Conservation (phyloP, 768 basidiomycete genomes). For the Tricholoma bakamatsutake region DNA sequence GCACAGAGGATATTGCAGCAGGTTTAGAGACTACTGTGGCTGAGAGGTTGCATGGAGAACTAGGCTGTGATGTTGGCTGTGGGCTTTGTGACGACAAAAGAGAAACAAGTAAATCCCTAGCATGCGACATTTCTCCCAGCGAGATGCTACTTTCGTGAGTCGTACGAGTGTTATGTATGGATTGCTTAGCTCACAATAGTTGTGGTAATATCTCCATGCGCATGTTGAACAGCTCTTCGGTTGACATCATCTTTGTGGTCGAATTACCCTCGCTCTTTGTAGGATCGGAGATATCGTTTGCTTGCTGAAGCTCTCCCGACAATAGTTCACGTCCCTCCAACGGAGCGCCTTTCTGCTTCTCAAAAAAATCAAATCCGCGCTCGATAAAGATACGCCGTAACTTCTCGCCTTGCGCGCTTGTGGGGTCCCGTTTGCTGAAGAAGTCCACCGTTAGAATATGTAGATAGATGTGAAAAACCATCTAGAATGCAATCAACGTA, state of each 20-base stretch:
- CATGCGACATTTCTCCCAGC: constrained; percentile 74
- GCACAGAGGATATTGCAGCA: constrained; percentile 56
- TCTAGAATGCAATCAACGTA: constrained; percentile 29
- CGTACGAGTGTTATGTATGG: not conserved
- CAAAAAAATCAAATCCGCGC: constrained; percentile 72
- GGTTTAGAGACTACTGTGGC: constrained; percentile 65
- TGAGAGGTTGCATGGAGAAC: constrained; percentile 33
- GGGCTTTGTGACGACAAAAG: constrained; percentile 34
- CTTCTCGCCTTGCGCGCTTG: constrained; percentile 56
- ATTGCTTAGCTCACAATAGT: constrained; percentile 53
- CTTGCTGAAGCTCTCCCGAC: constrained; percentile 14
- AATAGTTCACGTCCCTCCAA: not conserved
- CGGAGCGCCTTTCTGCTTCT: constrained; percentile 22
- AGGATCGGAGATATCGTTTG: constrained; percentile 21
- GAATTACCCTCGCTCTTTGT: constrained; percentile 21
- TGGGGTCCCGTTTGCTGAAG: constrained; percentile 47
- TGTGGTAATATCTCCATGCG: constrained; percentile 65
- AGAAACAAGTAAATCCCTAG: constrained; percentile 60
- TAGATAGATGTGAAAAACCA: constrained; percentile 4
- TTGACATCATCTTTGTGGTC: constrained; percentile 49
- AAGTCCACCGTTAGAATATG: constrained; percentile 10
- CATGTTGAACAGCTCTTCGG: constrained; percentile 71
- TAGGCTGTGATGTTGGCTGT: constrained; percentile 1
- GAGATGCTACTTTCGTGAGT: constrained; percentile 46
- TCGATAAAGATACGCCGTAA: constrained; percentile 67